A percentile compares a stretch with the other conserved stretches of the same genome.
These are phyloP conservation scores for Sporothrix brunneoviolacea DNA, from an alignment of 2,329 filamentous ascomycete species.

Conservation along the genomic window DNA sequence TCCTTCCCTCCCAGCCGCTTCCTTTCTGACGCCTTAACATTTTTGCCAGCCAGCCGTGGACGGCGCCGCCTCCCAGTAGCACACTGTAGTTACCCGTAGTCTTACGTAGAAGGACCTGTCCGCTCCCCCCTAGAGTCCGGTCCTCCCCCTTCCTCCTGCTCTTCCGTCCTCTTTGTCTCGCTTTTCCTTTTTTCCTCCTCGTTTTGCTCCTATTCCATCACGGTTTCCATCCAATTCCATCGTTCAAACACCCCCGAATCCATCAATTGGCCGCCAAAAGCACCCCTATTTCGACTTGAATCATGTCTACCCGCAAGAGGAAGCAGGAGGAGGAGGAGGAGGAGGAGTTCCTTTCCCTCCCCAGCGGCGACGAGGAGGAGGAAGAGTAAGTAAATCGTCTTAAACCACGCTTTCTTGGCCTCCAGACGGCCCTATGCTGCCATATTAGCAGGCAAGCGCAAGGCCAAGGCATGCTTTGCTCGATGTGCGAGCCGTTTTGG, in stretches of 20 bases:
- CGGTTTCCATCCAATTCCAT: conserved; percentile 1
- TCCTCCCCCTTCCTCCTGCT: conserved; percentile 4
- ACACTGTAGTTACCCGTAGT: conserved; percentile 10
- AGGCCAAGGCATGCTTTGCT: conserved; percentile 6
- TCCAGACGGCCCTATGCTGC: conserved; percentile 16
- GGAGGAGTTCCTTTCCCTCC: conserved; percentile 48
- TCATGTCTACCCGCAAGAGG: conserved; percentile 47
- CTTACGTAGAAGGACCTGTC: conserved; percentile 10
- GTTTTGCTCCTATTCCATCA: conserved; percentile 12
- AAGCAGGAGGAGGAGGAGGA: conserved; percentile 44
- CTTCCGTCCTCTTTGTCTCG: conserved; percentile 3
- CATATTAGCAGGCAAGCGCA: too few relatives aligned
- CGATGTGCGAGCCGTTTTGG: too few relatives aligned
- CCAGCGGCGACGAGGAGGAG: conserved; percentile 45
- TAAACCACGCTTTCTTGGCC: conserved; percentile 20
- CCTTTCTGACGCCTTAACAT: conserved; percentile 3
- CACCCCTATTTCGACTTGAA: conserved; percentile 13
- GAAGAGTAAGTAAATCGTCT: conserved; percentile 43
- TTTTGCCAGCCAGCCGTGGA: conserved; percentile 4
- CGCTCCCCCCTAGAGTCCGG: conserved; percentile 6
- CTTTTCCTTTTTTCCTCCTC: conserved; percentile 19
- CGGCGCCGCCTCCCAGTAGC: conserved; percentile 8
- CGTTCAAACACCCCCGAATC: not conserved
- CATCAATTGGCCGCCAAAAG: conserved; percentile 9
- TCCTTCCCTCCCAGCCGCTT: conserved; percentile 5